phyloP scores from a whole-genome alignment of 83 land plant species.

The Larix sibirica region DNA sequence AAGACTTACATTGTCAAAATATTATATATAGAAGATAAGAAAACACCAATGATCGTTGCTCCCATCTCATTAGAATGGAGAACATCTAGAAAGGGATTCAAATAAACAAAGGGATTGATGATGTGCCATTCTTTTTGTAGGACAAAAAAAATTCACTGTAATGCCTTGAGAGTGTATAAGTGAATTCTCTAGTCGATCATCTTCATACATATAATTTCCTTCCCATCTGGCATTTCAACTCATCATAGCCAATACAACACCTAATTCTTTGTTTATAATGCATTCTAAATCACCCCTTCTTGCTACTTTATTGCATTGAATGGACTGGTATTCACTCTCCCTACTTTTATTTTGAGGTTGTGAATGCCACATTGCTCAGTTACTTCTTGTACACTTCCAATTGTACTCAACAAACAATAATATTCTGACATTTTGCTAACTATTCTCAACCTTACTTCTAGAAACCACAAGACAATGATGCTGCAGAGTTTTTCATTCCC shows the following conservation, averaged over 20 bases:
- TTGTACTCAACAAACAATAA: background rate
- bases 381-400: conserved; percentile 8
- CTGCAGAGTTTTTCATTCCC: background rate
- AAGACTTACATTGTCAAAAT: conserved; percentile 77
- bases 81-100: conserved; percentile 88
- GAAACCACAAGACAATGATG: background rate
- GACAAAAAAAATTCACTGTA: conserved; percentile 69
- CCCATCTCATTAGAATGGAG: conserved; percentile 81
- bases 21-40: conserved; percentile 79
- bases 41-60: conserved; percentile 81
- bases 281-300: conserved; percentile 66
- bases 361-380: background rate
- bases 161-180: conserved; percentile 70
- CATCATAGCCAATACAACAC: conserved; percentile 82
- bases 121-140: conserved; percentile 76
- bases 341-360: background rate
- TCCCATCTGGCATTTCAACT: conserved; percentile 55
- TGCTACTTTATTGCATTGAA: background rate
- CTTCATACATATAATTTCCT: conserved; percentile 40
- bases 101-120: conserved; percentile 73
- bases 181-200: conserved; percentile 44
- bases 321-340: background rate
- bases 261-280: conserved; percentile 88
- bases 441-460: background rate
- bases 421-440: background rate